Evolutionary conservation across 805 yeast species (phyloP).

Genomic region (Candida stauntonica): DNA sequence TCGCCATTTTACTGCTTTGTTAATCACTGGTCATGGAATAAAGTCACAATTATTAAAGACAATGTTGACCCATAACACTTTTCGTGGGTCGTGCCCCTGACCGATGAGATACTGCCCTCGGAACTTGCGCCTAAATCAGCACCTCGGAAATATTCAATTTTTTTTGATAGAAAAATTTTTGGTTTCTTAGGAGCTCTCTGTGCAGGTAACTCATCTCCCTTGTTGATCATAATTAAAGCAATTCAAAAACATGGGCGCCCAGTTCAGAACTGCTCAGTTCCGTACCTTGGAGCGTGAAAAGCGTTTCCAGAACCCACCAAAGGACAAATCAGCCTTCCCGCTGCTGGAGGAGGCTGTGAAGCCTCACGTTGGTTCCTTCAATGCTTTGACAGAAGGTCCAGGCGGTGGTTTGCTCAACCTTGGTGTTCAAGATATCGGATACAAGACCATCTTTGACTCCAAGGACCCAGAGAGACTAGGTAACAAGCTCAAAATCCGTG

Average conservation of each 20-base stretch:
- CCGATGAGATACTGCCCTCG: slow-evolving; percentile 12
- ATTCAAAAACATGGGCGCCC: slow-evolving; percentile 18
- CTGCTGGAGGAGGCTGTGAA: slow-evolving; percentile 82
- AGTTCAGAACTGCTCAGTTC: slow-evolving; percentile 39
- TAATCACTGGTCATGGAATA: neutral
- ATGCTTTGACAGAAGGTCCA: slow-evolving; percentile 88
- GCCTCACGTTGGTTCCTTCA: slow-evolving; percentile 95
- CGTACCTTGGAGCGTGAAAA: slow-evolving; percentile 82
- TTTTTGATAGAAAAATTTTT: slow-evolving; percentile 6
- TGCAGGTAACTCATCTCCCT: no score
- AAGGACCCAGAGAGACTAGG: slow-evolving; percentile 65
- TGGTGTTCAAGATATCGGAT: slow-evolving; percentile 86
- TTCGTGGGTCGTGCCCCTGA: slow-evolving; percentile 12
- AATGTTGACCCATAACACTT: no score
- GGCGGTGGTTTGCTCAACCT: slow-evolving; percentile 80
- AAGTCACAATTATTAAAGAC: no score
- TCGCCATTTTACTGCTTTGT: slow-evolving; percentile 52
- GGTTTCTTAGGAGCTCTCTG: no score
- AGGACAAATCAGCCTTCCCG: slow-evolving; percentile 78
- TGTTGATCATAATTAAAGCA: no score
- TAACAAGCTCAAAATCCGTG: slow-evolving; percentile 78
- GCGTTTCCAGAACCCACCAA: slow-evolving; percentile 85
- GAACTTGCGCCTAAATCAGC: slow-evolving; percentile 6
- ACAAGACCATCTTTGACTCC: slow-evolving; percentile 80
- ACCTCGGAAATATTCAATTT: neutral